A percentile compares a stretch with the other conserved stretches of the same genome.
These are phyloP conservation scores for Serendipita vermifera DNA, from an alignment of 768 basidiomycete species.

Conservation along the genomic window DNA sequence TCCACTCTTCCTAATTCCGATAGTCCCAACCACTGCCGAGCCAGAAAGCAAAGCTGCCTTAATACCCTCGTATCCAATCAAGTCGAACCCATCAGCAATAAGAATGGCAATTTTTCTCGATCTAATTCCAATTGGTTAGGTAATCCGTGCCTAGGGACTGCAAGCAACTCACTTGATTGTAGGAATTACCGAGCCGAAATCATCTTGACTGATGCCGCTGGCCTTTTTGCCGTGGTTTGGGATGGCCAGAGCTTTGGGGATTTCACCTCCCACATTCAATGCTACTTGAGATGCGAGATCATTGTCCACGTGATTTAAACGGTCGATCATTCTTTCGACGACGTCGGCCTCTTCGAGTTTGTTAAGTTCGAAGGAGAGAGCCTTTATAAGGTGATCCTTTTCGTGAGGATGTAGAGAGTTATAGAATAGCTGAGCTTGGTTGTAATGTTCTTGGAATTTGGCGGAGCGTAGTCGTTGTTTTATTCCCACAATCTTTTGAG, in stretches of 20 bases:
- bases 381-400: slow-evolving; percentile 54
- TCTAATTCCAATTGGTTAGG: slow-evolving; percentile 20
- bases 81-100: slow-evolving; percentile 61
- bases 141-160: slow-evolving; percentile 12
- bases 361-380: slow-evolving; percentile 70
- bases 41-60: slow-evolving; percentile 38
- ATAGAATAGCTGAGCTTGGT: slow-evolving; percentile 67
- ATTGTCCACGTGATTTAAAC: slow-evolving; percentile 61
- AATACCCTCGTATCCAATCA: slow-evolving; percentile 43
- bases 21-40: slow-evolving; percentile 47
- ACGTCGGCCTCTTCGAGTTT: slow-evolving; percentile 70
- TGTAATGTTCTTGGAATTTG: slow-evolving; percentile 64
- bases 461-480: slow-evolving; percentile 35
- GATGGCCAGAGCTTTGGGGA: slow-evolving; percentile 39
- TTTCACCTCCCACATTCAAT: slow-evolving; percentile 43
- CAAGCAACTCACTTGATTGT: slow-evolving; percentile 31
- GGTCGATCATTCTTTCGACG: slow-evolving; percentile 49
- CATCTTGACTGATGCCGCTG: slow-evolving; percentile 44
- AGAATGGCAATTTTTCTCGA: slow-evolving; percentile 66
- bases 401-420: slow-evolving; percentile 64
- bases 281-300: slow-evolving; percentile 61
- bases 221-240: slow-evolving; percentile 47
- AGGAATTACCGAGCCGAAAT: slow-evolving; percentile 41
- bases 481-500: slow-evolving; percentile 45
- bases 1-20: slow-evolving; percentile 52